Evolutionary conservation across 179 eudicot genomes (phyloP), one percentile per base, ranked within the genome.

Genomic region (Beta macrorhiza): DNA sequence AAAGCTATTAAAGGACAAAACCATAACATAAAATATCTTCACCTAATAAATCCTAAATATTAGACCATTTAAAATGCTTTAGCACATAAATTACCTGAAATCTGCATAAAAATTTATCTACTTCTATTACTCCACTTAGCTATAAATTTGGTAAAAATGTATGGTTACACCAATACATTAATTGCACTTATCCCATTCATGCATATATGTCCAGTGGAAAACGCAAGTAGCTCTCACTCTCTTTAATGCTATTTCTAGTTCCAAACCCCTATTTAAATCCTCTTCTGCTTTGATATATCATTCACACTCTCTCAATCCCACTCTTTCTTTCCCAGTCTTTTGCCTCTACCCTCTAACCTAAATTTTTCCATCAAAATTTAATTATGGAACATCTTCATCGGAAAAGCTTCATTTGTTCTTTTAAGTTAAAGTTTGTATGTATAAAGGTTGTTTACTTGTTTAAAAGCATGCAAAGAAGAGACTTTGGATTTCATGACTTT

Each of bases 361-460:
- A 59, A 45, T 52, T 73, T 14, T 57, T 69, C 44, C 45, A n/a
- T 42, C 32, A 61, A 42, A 14, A 29, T 11, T 17, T 32, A 7
- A 19, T 65, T 65, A 64, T 14, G 7, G 77, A 57, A 70, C 37
- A 72, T 67, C 55, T 17, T 70, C 16, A 11, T 57, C 45, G 76
- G 25, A 58, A 64, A 63, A 74, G 65, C 32, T 63, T 80, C 63
- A 22, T 55, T 74, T 29, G 44, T 59, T 81, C 80, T 61, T 84
- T 53, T n/a, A 74, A 79, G 57, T 67, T 79, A 77, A 52, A 67
- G 8, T 83, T 57, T 42, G 37, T 82, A 63, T 79, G 84, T 81
- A 85, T 65, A 79, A 78, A 82, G 16, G 83, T 78, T 71, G 32
- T 88, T 81, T 79, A 47, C 0, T 67, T 83, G 71, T 79, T 87